phyloP scores from a whole-genome alignment of 169 alveolate species.

The Babesia gibsoni region DNA sequence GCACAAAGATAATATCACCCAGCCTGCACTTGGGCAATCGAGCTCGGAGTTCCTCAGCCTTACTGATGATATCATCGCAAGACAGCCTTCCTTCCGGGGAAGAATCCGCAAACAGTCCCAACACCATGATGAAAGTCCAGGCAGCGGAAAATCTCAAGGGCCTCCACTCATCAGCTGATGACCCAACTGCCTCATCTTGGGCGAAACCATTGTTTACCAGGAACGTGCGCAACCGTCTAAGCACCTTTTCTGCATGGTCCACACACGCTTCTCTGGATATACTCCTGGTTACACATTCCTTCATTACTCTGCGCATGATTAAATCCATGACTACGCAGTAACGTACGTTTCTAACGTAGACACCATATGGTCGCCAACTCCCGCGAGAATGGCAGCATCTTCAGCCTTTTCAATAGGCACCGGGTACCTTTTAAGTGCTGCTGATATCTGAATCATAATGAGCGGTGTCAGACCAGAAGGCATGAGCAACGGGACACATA shows the following conservation, averaged over 20 bases:
- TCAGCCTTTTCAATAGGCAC: constrained; percentile 59
- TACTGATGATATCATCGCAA: neutral
- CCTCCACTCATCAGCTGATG: neutral
- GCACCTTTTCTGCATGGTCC: constrained; percentile 7
- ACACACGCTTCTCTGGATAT: neutral
- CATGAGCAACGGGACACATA: too few species aligned
- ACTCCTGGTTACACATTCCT: neutral
- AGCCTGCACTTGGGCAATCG: constrained; percentile 41
- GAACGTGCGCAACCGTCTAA: constrained; percentile 28
- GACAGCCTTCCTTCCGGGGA: constrained; percentile 1
- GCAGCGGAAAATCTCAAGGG: constrained; percentile 40
- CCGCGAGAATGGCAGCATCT: constrained; percentile 63
- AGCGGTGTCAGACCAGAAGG: too few species aligned
- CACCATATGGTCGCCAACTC: constrained; percentile 61
- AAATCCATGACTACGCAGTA: neutral
- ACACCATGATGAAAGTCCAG: constrained; percentile 53
- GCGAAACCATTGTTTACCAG: constrained; percentile 10
- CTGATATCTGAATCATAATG: constrained; percentile 55
- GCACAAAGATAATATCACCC: constrained; percentile 6
- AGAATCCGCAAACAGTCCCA: constrained; percentile 36
- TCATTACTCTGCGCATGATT: neutral
- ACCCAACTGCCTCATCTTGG: neutral
- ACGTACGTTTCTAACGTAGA: constrained; percentile 35
- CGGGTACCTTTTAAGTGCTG: constrained; percentile 66
- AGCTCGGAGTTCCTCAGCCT: constrained; percentile 10